Base-by-base conservation (phyloP, 2,329 filamentous ascomycete genomes). In the Didymellaceae sp. region DNA sequence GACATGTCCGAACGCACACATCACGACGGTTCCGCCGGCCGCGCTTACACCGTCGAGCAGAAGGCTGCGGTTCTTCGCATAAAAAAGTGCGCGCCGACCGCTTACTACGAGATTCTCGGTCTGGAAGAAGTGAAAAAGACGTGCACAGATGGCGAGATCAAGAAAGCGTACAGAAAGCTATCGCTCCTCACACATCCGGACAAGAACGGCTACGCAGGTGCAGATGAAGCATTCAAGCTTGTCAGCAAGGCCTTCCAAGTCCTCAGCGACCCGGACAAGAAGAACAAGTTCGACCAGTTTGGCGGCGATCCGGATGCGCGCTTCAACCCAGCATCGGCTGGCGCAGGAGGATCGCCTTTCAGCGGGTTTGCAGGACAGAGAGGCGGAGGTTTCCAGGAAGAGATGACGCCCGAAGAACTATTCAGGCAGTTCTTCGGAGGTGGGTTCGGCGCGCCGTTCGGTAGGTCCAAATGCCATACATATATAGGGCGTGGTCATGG, bases 201-300 rank as follows among this genome's bases (percentile, higher is more conserved):
- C 80, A 99, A 99, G 80, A 99, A 99, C 81, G 92, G 92, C 41
- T 92, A 97, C 73, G 87, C 93, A 28, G 86, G 95, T 53, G 93
- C 94, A 46, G 94, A 97, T 72, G 94, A 99, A 78, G 94, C 94
- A 24, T 99, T 99, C 79, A 99, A 99, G 80, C 89, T 97, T 89
- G 91, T 99, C 18, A 89, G 90, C 67, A 84, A 91, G 64, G 94
- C 94, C 13, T 99, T 99, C 73, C 89, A 95, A 63, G 86, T 97
- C 43, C 80, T 99, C 39, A 93, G 91, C 55, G 94, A 99, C 73
- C 84, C 91, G 68, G 93, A 97, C 59, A 97, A 97, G 84, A 88
- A 91, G 70, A 81, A 88, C 13, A 91, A 89, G 74, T 99, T 82
- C 71, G 94, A 99, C 75, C 84, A 85, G 56, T 95, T 88, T 74